Evolutionary conservation across 192 early-diverging fungal genomes (phyloP).

Genomic region (Gonapodya sp.): DNA sequence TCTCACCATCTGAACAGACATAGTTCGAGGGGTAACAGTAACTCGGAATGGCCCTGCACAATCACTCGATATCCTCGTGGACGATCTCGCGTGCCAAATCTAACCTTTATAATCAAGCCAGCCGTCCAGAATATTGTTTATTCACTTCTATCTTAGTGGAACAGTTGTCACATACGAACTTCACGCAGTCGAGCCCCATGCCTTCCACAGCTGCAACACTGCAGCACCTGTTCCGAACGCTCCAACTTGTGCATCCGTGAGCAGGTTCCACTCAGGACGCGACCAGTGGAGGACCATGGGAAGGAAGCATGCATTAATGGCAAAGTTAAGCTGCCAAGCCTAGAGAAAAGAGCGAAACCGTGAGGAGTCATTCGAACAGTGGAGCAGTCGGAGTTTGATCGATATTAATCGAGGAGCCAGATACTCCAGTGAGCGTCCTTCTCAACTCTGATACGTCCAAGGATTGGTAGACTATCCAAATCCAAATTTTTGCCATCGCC

Average conservation of each 20-base stretch:
- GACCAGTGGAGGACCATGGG: background rate
- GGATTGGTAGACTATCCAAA: background rate
- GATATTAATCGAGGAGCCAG: too few species aligned
- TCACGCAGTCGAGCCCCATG: constrained; percentile 2
- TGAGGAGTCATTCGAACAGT: too few species aligned
- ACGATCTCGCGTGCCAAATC: too few species aligned
- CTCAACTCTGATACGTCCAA: background rate
- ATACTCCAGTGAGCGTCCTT: background rate
- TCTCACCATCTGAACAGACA: too few species aligned
- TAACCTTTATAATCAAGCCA: too few species aligned
- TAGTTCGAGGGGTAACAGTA: too few species aligned
- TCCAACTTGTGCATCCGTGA: background rate
- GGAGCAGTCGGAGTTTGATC: too few species aligned
- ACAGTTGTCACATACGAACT: too few species aligned
- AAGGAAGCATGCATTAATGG: background rate
- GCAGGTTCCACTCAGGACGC: background rate
- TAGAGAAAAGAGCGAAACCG: background rate
- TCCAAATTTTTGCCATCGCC: background rate
- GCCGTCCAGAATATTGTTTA: too few species aligned
- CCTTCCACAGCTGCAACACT: background rate
- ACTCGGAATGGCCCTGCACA: too few species aligned
- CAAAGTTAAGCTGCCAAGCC: background rate
- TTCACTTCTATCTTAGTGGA: too few species aligned
- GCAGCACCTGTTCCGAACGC: constrained; percentile 1
- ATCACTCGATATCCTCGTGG: too few species aligned